Conservation (phyloP, 768 basidiomycete species). For the Saitozyma sp. region DNA sequence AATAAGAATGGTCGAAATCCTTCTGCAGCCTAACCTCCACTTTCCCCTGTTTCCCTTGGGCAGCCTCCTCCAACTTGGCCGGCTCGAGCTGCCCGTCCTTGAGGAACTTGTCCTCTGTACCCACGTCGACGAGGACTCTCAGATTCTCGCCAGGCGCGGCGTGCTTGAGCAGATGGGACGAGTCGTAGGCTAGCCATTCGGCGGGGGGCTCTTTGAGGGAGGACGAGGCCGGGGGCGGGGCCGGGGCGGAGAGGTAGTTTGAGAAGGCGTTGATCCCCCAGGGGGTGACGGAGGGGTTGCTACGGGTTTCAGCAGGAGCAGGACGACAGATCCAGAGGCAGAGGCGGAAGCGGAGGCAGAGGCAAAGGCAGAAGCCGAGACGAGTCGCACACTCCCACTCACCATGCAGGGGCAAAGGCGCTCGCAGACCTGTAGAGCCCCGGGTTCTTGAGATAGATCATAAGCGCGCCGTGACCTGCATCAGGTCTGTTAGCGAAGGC, state of each 20-base stretch:
- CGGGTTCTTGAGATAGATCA: constrained; percentile 75
- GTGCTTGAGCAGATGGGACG: constrained; percentile 73
- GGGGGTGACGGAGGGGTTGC: constrained; percentile 79
- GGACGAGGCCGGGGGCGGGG: constrained; percentile 3
- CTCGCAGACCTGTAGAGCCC: constrained; percentile 79
- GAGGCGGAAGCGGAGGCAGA: not conserved
- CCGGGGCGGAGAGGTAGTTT: constrained; percentile 66
- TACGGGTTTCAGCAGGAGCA: constrained; percentile 20
- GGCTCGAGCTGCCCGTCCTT: constrained; percentile 85
- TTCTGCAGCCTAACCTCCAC: constrained; percentile 77
- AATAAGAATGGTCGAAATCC: constrained; percentile 77
- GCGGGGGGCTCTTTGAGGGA: constrained; percentile 56
- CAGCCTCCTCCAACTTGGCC: constrained; percentile 75
- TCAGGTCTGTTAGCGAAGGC: not conserved
- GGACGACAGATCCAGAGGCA: constrained; percentile 56
- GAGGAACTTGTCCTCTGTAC: constrained; percentile 70
- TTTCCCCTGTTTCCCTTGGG: constrained; percentile 70
- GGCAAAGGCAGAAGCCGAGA: not conserved
- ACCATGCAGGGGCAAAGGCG: constrained; percentile 73
- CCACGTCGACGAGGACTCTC: constrained; percentile 80
- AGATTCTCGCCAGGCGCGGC: constrained; percentile 59
- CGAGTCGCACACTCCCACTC: too few species aligned
- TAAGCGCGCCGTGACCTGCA: constrained; percentile 84
- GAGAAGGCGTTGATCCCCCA: constrained; percentile 93
- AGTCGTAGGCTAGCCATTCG: constrained; percentile 82